These are phyloP conservation scores for Aspergillus bertholletiae DNA, from an alignment of 495 filamentous ascomycete genomes.

Conservation along the genomic window DNA sequence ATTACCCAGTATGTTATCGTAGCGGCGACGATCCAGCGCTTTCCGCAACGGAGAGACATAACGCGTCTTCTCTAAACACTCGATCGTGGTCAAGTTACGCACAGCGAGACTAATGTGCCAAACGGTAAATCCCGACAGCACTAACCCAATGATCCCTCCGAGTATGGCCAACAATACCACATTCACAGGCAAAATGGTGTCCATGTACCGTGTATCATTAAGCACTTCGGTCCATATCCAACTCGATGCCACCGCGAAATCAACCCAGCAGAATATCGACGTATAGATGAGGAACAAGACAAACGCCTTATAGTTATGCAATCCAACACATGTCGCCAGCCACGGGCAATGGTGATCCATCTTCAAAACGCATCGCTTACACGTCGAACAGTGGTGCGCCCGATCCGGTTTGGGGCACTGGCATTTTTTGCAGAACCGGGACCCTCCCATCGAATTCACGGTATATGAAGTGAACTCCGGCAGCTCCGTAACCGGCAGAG, in stretches of 20 bases:
- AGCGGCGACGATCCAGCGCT: conserved; percentile 58
- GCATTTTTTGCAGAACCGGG: conserved; percentile 96
- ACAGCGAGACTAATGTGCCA: conserved; percentile 88
- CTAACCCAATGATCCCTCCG: conserved; percentile 84
- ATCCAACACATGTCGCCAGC: conserved; percentile 91
- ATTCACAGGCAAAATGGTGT: conserved; percentile 82
- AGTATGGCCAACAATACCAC: conserved; percentile 83
- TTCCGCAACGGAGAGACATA: conserved; percentile 79
- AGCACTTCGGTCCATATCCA: conserved; percentile 85
- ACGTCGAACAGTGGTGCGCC: conserved; percentile 93
- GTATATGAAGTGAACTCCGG: conserved; percentile 67
- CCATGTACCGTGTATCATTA: conserved; percentile 53
- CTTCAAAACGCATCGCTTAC: conserved; percentile 88
- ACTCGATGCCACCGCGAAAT: conserved; percentile 63
- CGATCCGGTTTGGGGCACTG: conserved; percentile 90
- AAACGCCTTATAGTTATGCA: conserved; percentile 94
- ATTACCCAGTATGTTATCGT: conserved; percentile 33
- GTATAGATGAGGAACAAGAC: conserved; percentile 92
- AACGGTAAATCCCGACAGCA: conserved; percentile 81
- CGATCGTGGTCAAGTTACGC: conserved; percentile 85
- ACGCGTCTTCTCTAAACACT: conserved; percentile 88
- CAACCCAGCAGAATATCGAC: conserved; percentile 77
- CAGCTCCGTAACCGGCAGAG: conserved; percentile 61
- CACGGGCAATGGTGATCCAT: conserved; percentile 99
- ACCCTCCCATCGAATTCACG: conserved; percentile 81